Evolutionary conservation across 2,329 filamentous ascomycete species (phyloP).

Genomic region (Botrytis sinoallii): DNA sequence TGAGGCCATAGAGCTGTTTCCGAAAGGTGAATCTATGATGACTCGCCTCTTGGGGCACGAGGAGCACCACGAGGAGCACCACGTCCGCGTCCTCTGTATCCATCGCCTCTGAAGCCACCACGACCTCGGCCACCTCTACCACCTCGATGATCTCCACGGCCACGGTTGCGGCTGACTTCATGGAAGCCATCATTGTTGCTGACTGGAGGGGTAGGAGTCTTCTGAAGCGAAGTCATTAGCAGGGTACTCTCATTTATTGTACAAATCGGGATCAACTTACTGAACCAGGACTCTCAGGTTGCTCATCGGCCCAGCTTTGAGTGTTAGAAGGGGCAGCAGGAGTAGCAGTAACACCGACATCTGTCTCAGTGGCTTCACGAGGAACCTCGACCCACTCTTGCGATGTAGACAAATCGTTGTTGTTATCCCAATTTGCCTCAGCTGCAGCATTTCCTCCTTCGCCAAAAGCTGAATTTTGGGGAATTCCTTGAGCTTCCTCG

Average conservation of each 20-base stretch:
- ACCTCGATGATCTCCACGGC: slow-evolving; percentile 43
- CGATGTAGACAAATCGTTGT: slow-evolving; percentile 37
- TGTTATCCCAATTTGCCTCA: slow-evolving; percentile 62
- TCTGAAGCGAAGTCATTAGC: slow-evolving; percentile 33
- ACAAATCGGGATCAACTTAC: slow-evolving; percentile 40
- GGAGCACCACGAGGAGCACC: slow-evolving; percentile 27
- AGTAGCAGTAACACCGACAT: slow-evolving; percentile 60
- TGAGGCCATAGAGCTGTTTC: slow-evolving; percentile 4
- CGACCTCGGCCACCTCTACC: slow-evolving; percentile 47
- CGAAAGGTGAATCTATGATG: slow-evolving; percentile 8
- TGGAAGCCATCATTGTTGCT: slow-evolving; percentile 67
- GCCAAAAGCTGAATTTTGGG: slow-evolving; percentile 50
- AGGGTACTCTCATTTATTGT: not conserved
- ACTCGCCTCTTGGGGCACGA: slow-evolving; percentile 26
- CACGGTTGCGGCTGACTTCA: slow-evolving; percentile 59
- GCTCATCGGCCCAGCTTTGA: slow-evolving; percentile 81
- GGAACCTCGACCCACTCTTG: slow-evolving; percentile 58
- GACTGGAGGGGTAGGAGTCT: slow-evolving; percentile 37
- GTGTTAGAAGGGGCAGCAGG: slow-evolving; percentile 52
- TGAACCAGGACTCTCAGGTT: slow-evolving; percentile 52
- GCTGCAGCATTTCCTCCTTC: slow-evolving; percentile 58
- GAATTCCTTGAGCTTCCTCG: slow-evolving; percentile 39
- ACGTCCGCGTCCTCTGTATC: slow-evolving; percentile 37
- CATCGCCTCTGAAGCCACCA: slow-evolving; percentile 39
- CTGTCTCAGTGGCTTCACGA: slow-evolving; percentile 70